Conservation (phyloP, 208 protist genomes). For the Crithidia sp. region DNA sequence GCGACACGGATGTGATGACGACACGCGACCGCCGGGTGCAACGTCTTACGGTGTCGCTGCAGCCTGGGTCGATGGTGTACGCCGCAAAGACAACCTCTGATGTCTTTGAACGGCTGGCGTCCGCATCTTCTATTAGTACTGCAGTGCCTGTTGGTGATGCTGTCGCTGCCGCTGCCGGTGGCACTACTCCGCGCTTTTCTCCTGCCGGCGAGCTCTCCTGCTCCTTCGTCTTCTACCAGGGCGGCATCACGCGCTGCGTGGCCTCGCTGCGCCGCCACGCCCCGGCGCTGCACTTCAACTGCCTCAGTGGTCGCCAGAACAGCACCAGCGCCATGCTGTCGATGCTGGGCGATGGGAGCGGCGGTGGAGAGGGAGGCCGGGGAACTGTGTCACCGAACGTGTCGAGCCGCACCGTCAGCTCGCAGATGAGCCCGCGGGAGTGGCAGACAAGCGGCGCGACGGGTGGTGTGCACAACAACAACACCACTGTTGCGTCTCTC, state of each 20-base stretch:
- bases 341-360: neutral
- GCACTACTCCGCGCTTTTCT: neutral
- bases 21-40: conserved; percentile 44
- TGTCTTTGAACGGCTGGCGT: neutral
- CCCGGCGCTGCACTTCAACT: conserved; percentile 24
- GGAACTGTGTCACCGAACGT: neutral
- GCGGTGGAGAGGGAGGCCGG: neutral
- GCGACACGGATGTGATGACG: conserved; percentile 32
- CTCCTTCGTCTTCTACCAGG: conserved; percentile 43
- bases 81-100: conserved; percentile 9
- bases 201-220: neutral
- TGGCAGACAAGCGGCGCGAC: neutral
- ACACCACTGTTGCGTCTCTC: too few relatives aligned
- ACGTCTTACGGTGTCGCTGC: conserved; percentile 29
- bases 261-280: conserved; percentile 21
- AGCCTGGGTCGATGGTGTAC: conserved; percentile 22
- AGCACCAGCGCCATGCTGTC: conserved; percentile 1
- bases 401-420: neutral
- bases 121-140: neutral
- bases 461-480: neutral
- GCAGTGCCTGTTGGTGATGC: too few relatives aligned
- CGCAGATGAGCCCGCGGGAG: conserved; percentile 4
- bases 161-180: neutral
- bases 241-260: conserved; percentile 44
- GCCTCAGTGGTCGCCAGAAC: neutral